These are phyloP conservation scores for Sclerotinia spermophila DNA, from an alignment of 2,329 filamentous ascomycete genomes.

Conservation along the genomic window DNA sequence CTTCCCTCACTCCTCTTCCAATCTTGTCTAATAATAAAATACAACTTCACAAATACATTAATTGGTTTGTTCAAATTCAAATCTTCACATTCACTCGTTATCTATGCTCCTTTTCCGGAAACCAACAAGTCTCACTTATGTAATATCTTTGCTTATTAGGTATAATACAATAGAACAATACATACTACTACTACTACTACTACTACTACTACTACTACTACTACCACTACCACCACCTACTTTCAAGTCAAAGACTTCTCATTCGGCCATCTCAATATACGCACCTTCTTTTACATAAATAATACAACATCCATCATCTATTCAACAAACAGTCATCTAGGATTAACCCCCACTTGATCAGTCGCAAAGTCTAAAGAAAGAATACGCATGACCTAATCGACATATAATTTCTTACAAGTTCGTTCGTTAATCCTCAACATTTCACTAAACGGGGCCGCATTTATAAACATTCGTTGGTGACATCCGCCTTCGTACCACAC, in stretches of 20 bases:
- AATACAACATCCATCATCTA: background rate
- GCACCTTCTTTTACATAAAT: constrained; percentile 16
- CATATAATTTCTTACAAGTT: background rate
- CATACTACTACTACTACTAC: no score
- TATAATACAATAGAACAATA: constrained; percentile 3
- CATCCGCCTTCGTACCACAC: constrained; percentile 13
- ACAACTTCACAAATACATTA: background rate
- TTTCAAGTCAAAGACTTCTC: background rate
- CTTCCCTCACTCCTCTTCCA: background rate
- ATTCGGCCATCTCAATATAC: background rate
- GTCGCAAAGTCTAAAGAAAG: background rate
- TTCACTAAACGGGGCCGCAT: constrained; percentile 2
- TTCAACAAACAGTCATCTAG: constrained; percentile 4
- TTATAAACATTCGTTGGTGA: background rate
- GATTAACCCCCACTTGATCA: constrained; percentile 10
- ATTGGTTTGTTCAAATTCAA: no score
- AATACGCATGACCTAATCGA: constrained; percentile 11
- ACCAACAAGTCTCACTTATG: background rate
- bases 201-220: no score
- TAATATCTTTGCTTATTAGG: background rate
- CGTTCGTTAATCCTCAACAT: constrained; percentile 6
- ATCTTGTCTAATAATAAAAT: no score
- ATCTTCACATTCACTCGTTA: constrained; percentile 11
- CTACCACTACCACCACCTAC: background rate
- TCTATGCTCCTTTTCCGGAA: background rate